Evolutionary conservation across 73 alveolate species (phyloP).

Genomic region (Tetrahymena thermophila): DNA sequence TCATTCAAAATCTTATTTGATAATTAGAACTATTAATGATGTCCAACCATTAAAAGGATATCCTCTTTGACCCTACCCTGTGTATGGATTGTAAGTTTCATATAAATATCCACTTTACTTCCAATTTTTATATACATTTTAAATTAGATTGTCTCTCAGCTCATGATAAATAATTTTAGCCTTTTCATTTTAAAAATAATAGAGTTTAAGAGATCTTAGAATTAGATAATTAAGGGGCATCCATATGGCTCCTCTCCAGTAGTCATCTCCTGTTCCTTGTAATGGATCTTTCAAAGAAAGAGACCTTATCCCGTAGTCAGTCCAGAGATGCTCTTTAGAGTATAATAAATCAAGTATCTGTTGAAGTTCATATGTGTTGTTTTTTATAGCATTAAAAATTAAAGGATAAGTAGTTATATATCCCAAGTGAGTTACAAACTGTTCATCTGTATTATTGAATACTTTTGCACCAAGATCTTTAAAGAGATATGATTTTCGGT

Average conservation of each 20-base stretch:
- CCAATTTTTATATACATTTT: slow-evolving; percentile 77
- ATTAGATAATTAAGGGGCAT: slow-evolving; percentile 79
- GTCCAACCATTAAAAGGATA: slow-evolving; percentile 97
- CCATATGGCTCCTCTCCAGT: slow-evolving; percentile 98
- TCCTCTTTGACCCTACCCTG: slow-evolving; percentile 66
- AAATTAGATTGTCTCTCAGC: slow-evolving; percentile 68
- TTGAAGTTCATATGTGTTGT: neutral
- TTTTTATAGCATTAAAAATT: slow-evolving; percentile 58
- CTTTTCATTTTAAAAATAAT: slow-evolving; percentile 28
- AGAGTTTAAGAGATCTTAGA: slow-evolving; percentile 62
- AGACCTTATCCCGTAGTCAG: slow-evolving; percentile 82
- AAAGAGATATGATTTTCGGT: neutral
- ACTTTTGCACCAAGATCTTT: slow-evolving; percentile 13
- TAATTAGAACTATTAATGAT: slow-evolving; percentile 62
- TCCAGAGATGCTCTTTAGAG: slow-evolving; percentile 55
- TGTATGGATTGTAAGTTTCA: slow-evolving; percentile 72
- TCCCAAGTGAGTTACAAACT: slow-evolving; percentile 90
- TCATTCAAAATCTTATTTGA: slow-evolving; percentile 66
- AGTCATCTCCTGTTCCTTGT: slow-evolving; percentile 83
- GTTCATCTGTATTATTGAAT: neutral
- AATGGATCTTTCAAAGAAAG: slow-evolving; percentile 82
- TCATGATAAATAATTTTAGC: slow-evolving; percentile 45
- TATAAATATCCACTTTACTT: slow-evolving; percentile 58
- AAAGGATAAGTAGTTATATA: slow-evolving; percentile 89
- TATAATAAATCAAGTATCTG: slow-evolving; percentile 12